Evolutionary conservation across 495 filamentous ascomycete species (phyloP), one percentile per base, ranked within the genome.

Genomic region (Hypoxylon lienhwacheense): DNA sequence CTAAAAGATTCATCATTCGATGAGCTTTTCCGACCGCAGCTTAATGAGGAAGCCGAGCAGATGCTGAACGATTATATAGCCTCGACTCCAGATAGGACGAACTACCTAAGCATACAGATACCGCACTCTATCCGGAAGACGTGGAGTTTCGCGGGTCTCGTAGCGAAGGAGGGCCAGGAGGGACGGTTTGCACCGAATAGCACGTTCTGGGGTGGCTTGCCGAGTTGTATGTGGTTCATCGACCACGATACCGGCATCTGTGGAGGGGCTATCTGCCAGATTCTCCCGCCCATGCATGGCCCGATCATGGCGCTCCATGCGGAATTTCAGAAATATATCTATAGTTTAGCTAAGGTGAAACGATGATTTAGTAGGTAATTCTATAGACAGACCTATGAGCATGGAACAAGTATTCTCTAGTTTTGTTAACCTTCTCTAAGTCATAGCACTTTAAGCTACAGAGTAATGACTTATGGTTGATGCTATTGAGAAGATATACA

Each of bases 11-110:
- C 56, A 16, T 77, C 72, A 12, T 71, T 74, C 11, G 70, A 75
- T 5, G 62, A 71, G 51, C 79, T 86, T 68, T 84, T 85, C 60
- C 52, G 64, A 16, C 69, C 77, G 26, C 77, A 80, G 43, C 64
- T 83, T 22, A 58, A 70, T 10, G 66, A 69, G 37, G 24, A 7
- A n/a, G 45, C 37, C 16, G 59, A 63, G 22, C 36, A 58, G 20
- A 15, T 20, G 0, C 32, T 63, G 6, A 58, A 63, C 39, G 59
- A 63, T 10, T 29, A 47, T 8, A 36, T 63, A 12, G 29, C 35
- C n/a, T 44, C 26, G 0, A 29, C 39, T 0, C 31, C 36, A 1
- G 1, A 22, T 5, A 35, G 53, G 6, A 45, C 48, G 7, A 4
- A 45, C 6, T 58, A 46, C n/a, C 35, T 63, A 0, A 47, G 47